Base-by-base conservation (phyloP, 306 rosid species). In the Citrullus amarus region DNA sequence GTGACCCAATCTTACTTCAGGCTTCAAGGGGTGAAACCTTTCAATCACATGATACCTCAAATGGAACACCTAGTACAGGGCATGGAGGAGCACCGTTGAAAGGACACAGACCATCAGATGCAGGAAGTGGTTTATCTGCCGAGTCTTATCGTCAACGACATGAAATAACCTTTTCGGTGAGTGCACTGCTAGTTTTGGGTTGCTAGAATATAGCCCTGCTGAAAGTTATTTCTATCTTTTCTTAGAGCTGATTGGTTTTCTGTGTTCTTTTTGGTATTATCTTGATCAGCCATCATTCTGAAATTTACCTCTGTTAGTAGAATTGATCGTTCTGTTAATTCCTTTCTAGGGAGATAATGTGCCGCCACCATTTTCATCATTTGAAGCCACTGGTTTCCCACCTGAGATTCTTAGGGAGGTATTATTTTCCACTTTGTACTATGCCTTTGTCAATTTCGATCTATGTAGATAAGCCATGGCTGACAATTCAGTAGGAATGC, bases 351-450 rank as follows among this genome's bases (percentile, higher is more conserved):
- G 99, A 72, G 92, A 91, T 70, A 90, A 90, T 76, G 98, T 91
- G 81, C 98, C 97, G 38, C 85, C 91, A 4, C 99, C 99, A 39
- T 84, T 86, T 70, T 70, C 82, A 9, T 83, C 98, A 78, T 96
- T 96, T 82, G 93, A 90, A 59, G 78, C 91, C 66, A 82, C 91
- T 78, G 96, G 93, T 55, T 88, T 96, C 82, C 97, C 99, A 63
- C 75, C 96, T 8, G 99, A 96, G 93, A 85, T 96, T 83, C 96
- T 96, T 80, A 91, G 87, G 92, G 99, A 96, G 99, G 99, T 96
- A 93, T 81, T 68, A 62, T 22, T 55, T 79, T 87, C 69, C 61
- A 74, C 65, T 68, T 57, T 25, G 48, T 54, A 18, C 62, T 20
- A 75, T 77, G 44, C 58, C 67, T 43, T 70, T 69, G 17, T 70